A percentile compares a stretch with the other conserved stretches of the same genome.
Evolutionary conservation across 1,139 yeast genomes (phyloP).

Genomic region (Zygosaccharomyces pseudobailii): DNA sequence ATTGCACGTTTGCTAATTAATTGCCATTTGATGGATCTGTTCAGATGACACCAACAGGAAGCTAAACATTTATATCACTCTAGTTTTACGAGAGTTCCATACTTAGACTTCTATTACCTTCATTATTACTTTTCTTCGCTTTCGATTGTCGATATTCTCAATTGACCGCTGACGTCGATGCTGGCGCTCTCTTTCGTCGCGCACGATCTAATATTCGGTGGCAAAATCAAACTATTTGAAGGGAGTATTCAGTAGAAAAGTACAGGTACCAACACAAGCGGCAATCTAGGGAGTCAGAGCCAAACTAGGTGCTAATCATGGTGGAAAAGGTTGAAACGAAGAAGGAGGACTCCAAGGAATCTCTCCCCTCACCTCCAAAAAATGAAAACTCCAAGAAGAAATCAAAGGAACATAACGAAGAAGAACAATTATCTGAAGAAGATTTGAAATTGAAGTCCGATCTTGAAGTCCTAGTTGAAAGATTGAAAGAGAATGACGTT

Average conservation of each 20-base stretch:
- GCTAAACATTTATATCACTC: too few relatives aligned
- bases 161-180: neutral
- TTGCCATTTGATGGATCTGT: too few relatives aligned
- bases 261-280: neutral
- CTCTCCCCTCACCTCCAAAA: conserved; percentile 11
- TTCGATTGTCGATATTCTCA: neutral
- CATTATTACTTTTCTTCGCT: neutral
- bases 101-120: too few relatives aligned
- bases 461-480: conserved; percentile 80
- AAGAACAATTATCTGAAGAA: conserved; percentile 90
- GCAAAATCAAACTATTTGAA: conserved; percentile 8
- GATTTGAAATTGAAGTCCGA: conserved; percentile 86
- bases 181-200: conserved; percentile 3
- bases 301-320: conserved; percentile 4
- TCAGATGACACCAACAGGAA: too few relatives aligned
- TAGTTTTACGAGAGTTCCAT: too few relatives aligned
- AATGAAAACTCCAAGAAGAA: conserved; percentile 17
- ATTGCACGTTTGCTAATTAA: too few relatives aligned
- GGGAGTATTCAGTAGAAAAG: neutral
- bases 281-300: neutral
- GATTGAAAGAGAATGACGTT: conserved; percentile 51
- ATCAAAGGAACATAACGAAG: conserved; percentile 39
- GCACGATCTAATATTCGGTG: conserved; percentile 7
- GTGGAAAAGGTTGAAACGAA: conserved; percentile 12
- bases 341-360: conserved; percentile 10